Evolutionary conservation across 2,329 filamentous ascomycete species (phyloP).

Genomic region (Elsinoe batatas): DNA sequence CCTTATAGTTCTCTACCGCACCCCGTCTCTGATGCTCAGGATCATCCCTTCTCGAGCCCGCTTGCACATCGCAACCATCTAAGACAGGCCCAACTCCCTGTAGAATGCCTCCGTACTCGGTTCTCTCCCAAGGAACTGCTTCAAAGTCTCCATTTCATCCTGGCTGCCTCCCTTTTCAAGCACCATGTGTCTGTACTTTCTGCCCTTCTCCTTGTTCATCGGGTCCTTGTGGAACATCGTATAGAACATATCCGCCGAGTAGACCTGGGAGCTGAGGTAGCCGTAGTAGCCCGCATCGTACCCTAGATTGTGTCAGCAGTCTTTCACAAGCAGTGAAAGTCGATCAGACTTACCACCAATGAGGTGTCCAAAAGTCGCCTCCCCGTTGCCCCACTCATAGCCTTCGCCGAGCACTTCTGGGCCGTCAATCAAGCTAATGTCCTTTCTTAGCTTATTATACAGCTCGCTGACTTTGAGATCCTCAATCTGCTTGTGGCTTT

Average conservation of each 20-base stretch:
- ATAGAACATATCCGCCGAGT: slow-evolving; percentile 80
- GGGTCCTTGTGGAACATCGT: slow-evolving; percentile 67
- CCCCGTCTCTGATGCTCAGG: background rate
- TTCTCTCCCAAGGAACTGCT: slow-evolving; percentile 67
- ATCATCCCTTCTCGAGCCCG: background rate
- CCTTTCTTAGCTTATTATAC: slow-evolving; percentile 62
- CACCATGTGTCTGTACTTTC: slow-evolving; percentile 68
- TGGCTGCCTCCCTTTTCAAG: slow-evolving; percentile 67
- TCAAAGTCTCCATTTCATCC: slow-evolving; percentile 71
- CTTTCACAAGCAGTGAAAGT: background rate
- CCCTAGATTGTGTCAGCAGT: slow-evolving; percentile 24
- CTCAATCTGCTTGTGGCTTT: slow-evolving; percentile 59
- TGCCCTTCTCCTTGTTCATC: slow-evolving; percentile 64
- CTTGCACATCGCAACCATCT: background rate
- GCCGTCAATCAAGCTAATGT: slow-evolving; percentile 65
- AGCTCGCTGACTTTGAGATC: slow-evolving; percentile 53
- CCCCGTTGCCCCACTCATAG: slow-evolving; percentile 59
- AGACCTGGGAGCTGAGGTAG: slow-evolving; percentile 61
- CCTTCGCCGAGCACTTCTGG: slow-evolving; percentile 54
- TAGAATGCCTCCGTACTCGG: slow-evolving; percentile 74
- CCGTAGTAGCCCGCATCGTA: slow-evolving; percentile 79
- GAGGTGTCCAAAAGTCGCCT: slow-evolving; percentile 72
- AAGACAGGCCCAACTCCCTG: slow-evolving; percentile 55
- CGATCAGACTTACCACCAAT: slow-evolving; percentile 46
- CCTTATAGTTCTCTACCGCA: too few species aligned